Evolutionary conservation across 345 rosid genomes (phyloP).

Genomic region (Aurinia saxatilis): DNA sequence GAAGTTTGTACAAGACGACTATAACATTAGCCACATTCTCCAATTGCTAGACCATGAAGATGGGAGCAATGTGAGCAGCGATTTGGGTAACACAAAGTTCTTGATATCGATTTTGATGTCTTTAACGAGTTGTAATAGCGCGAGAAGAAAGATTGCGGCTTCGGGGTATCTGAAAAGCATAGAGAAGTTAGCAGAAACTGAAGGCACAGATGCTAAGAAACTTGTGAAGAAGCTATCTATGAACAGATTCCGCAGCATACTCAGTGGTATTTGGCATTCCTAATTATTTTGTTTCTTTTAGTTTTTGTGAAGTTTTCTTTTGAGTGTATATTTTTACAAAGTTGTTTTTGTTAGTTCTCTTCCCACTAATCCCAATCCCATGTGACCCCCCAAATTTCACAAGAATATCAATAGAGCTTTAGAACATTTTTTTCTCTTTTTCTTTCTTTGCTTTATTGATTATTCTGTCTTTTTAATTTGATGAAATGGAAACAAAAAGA

Average conservation of each 20-base stretch:
- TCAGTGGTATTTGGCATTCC: constrained; percentile 79
- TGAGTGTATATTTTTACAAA: constrained; percentile 33
- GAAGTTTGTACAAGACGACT: constrained; percentile 63
- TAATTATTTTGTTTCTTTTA: constrained; percentile 21
- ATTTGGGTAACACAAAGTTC: constrained; percentile 49
- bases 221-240: constrained; percentile 72
- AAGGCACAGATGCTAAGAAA: constrained; percentile 72
- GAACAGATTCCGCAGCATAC: constrained; percentile 58
- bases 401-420: constrained; percentile 27
- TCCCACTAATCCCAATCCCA: constrained; percentile 23
- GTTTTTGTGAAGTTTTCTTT: constrained; percentile 24
- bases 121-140: constrained; percentile 59
- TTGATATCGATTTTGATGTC: constrained; percentile 65
- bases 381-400: constrained; percentile 27
- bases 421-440: constrained; percentile 3
- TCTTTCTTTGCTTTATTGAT: neutral
- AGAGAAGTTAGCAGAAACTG: constrained; percentile 81
- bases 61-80: constrained; percentile 17
- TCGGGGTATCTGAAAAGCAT: constrained; percentile 77
- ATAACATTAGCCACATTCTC: constrained; percentile 49
- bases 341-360: constrained; percentile 30
- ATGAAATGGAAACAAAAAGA: constrained; percentile 27
- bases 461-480: constrained; percentile 9
- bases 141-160: constrained; percentile 65
- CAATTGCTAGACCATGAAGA: constrained; percentile 60